Percentiles rank a stretch among this genome's conserved stretches.
phyloP scores from a whole-genome alignment of 352 stramenopile species.

The Phytophthora capsici region DNA sequence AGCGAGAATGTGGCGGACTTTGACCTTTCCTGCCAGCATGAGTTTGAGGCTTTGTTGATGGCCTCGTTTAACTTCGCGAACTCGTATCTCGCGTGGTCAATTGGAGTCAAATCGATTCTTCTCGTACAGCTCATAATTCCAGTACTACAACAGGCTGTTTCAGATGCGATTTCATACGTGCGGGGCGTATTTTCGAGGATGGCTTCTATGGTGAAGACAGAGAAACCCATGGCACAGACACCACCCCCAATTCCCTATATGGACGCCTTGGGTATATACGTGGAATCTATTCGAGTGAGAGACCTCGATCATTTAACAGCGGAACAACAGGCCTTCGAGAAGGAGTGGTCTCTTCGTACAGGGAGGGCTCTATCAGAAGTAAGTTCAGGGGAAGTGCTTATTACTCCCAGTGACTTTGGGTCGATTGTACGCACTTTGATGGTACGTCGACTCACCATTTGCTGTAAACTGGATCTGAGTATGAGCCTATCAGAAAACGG shows the following conservation, averaged over 20 bases:
- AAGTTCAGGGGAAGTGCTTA: conserved; percentile 4
- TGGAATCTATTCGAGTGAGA: conserved; percentile 19
- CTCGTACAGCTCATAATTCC: conserved; percentile 29
- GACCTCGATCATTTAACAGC: conserved; percentile 4
- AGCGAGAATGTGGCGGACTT: conserved; percentile 11
- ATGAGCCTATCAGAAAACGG: conserved; percentile 60
- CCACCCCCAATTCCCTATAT: conserved; percentile 20
- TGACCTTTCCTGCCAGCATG: conserved; percentile 28
- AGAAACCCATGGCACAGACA: background rate
- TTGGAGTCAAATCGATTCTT: conserved; percentile 31
- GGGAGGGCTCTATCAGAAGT: conserved; percentile 20
- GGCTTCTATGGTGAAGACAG: background rate
- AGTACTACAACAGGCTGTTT: conserved; percentile 6
- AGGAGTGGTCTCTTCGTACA: conserved; percentile 41
- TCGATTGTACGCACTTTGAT: conserved; percentile 66
- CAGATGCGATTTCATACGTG: conserved; percentile 3
- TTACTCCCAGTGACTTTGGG: conserved; percentile 45
- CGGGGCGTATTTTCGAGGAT: conserved; percentile 12
- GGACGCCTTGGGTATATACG: conserved; percentile 21
- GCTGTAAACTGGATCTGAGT: conserved; percentile 69
- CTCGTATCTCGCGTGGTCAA: conserved; percentile 31
- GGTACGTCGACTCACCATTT: conserved; percentile 49
- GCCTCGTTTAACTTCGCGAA: conserved; percentile 17
- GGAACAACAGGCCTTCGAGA: conserved; percentile 30
- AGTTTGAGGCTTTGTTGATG: conserved; percentile 30